Evolutionary conservation across 139 green algal genomes (phyloP).

Genomic region (Trebouxia sp.): DNA sequence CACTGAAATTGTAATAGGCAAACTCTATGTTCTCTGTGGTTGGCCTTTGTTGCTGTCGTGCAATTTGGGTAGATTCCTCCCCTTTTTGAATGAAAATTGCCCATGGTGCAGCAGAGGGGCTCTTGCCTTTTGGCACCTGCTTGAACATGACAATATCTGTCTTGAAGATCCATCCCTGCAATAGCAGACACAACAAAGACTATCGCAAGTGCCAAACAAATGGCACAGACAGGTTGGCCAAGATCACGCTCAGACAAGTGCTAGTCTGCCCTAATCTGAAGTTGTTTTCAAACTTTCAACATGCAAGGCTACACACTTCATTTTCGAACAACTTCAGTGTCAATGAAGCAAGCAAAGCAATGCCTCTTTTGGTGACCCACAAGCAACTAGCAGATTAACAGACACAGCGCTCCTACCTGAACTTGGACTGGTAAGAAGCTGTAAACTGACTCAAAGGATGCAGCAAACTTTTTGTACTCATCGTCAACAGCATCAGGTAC

Average conservation of each 20-base stretch:
- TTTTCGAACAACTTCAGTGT: no score
- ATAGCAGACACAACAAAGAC: not conserved
- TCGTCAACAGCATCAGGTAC: not conserved
- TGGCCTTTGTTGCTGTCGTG: conserved; percentile 51
- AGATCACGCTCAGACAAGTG: not conserved
- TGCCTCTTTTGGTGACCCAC: no score
- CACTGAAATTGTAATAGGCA: conserved; percentile 62
- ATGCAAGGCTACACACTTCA: no score
- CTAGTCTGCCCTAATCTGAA: no score
- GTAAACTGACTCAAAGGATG: conserved; percentile 49
- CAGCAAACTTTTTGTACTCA: conserved; percentile 29
- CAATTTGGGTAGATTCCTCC: conserved; percentile 34
- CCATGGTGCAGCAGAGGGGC: conserved; percentile 35
- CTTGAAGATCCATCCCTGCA: conserved; percentile 17
- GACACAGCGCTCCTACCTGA: conserved; percentile 38
- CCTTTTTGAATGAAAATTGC: conserved; percentile 45
- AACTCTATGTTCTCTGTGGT: conserved; percentile 55
- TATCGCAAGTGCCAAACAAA: not conserved
- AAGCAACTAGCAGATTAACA: no score
- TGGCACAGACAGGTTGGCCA: not conserved
- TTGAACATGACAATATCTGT: conserved; percentile 16
- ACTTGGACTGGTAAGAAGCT: conserved; percentile 55
- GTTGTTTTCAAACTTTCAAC: no score
- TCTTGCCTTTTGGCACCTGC: conserved; percentile 25
- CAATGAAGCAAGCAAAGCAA: no score